Conservation (phyloP, 371 early-diverging fungal genomes). For the Synchytrium microbalum region DNA sequence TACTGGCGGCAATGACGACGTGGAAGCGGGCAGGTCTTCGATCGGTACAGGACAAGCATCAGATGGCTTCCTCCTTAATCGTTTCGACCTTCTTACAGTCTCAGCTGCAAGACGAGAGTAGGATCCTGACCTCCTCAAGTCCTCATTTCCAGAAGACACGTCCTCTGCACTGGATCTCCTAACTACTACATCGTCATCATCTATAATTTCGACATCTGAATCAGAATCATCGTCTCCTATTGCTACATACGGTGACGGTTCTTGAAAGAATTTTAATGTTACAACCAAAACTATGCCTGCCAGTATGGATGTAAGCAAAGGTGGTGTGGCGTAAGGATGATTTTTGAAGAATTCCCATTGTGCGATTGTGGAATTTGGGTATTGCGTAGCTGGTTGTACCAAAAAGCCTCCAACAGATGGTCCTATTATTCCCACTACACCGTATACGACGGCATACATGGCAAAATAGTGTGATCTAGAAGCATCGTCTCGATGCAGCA, state of each 20-base stretch:
- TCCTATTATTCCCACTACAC: conserved; percentile 31
- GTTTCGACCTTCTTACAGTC: neutral
- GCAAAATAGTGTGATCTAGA: conserved; percentile 25
- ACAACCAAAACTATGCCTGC: neutral
- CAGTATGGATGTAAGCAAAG: neutral
- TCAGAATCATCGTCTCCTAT: neutral
- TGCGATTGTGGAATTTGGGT: neutral
- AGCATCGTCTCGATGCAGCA: conserved; percentile 13
- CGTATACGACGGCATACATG: conserved; percentile 28
- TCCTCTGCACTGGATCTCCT: too few relatives aligned
- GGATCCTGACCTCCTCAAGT: neutral
- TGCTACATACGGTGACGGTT: neutral
- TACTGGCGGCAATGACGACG: neutral
- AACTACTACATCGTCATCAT: too few relatives aligned
- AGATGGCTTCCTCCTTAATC: neutral
- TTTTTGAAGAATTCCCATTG: neutral
- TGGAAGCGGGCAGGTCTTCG: neutral
- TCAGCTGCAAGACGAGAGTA: neutral
- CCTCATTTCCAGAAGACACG: neutral
- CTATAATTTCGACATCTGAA: neutral
- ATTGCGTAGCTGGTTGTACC: conserved; percentile 14
- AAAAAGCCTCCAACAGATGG: conserved; percentile 34
- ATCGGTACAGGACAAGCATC: neutral
- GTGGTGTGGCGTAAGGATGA: neutral
- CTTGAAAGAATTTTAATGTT: neutral